Base-by-base conservation (phyloP, 441 rosid species). In the Macaranga tanarius region DNA sequence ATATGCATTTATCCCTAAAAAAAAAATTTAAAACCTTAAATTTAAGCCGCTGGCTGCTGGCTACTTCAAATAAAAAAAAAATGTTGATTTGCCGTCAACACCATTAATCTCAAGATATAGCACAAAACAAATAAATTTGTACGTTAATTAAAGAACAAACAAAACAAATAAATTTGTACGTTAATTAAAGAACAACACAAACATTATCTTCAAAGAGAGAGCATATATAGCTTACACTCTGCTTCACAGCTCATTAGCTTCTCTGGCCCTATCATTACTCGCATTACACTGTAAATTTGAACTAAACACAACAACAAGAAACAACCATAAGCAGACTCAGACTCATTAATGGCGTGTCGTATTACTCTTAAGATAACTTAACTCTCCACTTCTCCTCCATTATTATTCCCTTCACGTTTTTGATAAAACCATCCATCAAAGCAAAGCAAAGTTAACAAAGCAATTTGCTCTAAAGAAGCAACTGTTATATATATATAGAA, bases 281-380 rank as follows among this genome's bases (percentile, higher is more conserved):
- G 4, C 54, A 48, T 48, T 48, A 48, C 55, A 19, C 20, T 16
- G 6, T 3, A 3, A 16, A 51, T 1, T 0, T 10, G 13, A 1
- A 3, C 23, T 6, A 7, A 19, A 45, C 5, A 11, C 47, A 9
- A 60, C 52, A 7, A 19, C 15, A 34, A 19, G 1, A 2, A 8
- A 17, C n/a, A 10, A 28, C 11, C 8, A 17, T 5, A 45, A 20
- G 1, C 48, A 65, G 15, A 40, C n/a, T n/a, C n/a, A n/a, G n/a
- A n/a, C n/a, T n/a, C 62, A 17, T 44, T 73, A 62, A 60, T 76
- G 62, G 75, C 73, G 74, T 71, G 67, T 38, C 74, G 52, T 58
- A 57, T 22, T 54, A 22, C 25, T 25, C 52, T 72, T 56, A 38
- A 55, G 44, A n/a, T 70, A 31, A 51, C 51, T 64, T 62, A 45